Percentiles rank a stretch among this genome's conserved stretches.
phyloP scores from a whole-genome alignment of 257 asterid genomes.

The Capsicum chinense region DNA sequence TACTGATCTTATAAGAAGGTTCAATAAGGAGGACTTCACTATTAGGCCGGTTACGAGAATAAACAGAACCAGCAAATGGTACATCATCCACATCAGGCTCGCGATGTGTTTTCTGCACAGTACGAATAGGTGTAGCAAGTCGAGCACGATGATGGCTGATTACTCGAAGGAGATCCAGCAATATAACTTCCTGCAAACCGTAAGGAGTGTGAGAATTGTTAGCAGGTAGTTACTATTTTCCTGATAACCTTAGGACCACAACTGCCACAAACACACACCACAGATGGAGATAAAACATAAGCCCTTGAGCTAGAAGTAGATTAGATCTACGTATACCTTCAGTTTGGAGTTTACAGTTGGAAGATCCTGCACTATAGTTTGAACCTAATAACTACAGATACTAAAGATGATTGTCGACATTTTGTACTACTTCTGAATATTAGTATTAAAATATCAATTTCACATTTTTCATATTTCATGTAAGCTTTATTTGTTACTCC shows the following conservation, averaged over 20 bases:
- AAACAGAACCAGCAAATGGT: constrained; percentile 68
- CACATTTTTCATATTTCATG: background rate
- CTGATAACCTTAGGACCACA: background rate
- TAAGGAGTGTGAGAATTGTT: background rate
- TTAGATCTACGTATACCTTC: background rate
- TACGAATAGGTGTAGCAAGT: constrained; percentile 97
- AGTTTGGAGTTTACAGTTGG: background rate
- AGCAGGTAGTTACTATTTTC: constrained; percentile 13
- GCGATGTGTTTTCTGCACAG: constrained; percentile 72
- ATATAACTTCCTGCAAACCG: constrained; percentile 69
- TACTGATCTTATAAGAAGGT: constrained; percentile 76
- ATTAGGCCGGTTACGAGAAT: constrained; percentile 52
- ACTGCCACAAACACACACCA: constrained; percentile 14
- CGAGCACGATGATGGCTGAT: constrained; percentile 93
- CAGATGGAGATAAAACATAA: background rate
- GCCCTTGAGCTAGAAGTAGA: constrained; percentile 12
- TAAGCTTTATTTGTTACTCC: background rate
- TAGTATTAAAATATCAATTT: background rate
- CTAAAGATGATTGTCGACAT: background rate
- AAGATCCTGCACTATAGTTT: background rate
- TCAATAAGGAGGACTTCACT: constrained; percentile 69
- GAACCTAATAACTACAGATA: background rate
- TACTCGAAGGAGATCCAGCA: constrained; percentile 93
- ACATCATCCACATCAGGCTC: constrained; percentile 77
- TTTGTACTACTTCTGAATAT: background rate